Conservation (phyloP, 108 stramenopile genomes). For the Mediolabrus comicus region DNA sequence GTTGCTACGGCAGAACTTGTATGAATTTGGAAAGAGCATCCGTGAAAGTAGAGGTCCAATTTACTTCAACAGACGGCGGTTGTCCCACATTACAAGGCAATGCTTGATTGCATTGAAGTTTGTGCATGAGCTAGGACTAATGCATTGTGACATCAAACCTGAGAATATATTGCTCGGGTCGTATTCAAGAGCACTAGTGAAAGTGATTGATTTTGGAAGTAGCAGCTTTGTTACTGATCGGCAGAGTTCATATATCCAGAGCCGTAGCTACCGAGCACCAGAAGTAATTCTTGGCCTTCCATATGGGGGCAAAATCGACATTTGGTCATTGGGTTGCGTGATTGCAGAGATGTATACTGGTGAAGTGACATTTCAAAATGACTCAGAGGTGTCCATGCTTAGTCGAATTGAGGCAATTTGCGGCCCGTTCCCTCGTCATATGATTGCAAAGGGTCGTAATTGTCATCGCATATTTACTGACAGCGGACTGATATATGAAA, state of each 20-base stretch:
- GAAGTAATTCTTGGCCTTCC: constrained; percentile 96
- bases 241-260: constrained; percentile 95
- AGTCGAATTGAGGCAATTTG: constrained; percentile 93
- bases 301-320: constrained; percentile 92
- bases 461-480: constrained; percentile 88
- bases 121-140: constrained; percentile 87
- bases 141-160: constrained; percentile 99
- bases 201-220: constrained; percentile 98
- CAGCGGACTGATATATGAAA: constrained; percentile 86
- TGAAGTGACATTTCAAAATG: constrained; percentile 93
- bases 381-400: constrained; percentile 90
- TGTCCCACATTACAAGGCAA: constrained; percentile 85
- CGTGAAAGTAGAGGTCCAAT: constrained; percentile 77
- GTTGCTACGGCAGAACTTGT: constrained; percentile 94
- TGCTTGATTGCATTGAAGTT: constrained; percentile 89
- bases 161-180: constrained; percentile 95
- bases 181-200: constrained; percentile 82
- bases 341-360: constrained; percentile 95
- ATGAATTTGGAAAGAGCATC: constrained; percentile 91
- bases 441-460: constrained; percentile 87
- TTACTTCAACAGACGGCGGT: constrained; percentile 90
- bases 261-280: constrained; percentile 94
- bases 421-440: constrained; percentile 88
- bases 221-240: constrained; percentile 95
- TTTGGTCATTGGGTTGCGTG: constrained; percentile 96